Evolutionary conservation across 2,329 filamentous ascomycete species (phyloP).

Genomic region (Diaporthe eres): DNA sequence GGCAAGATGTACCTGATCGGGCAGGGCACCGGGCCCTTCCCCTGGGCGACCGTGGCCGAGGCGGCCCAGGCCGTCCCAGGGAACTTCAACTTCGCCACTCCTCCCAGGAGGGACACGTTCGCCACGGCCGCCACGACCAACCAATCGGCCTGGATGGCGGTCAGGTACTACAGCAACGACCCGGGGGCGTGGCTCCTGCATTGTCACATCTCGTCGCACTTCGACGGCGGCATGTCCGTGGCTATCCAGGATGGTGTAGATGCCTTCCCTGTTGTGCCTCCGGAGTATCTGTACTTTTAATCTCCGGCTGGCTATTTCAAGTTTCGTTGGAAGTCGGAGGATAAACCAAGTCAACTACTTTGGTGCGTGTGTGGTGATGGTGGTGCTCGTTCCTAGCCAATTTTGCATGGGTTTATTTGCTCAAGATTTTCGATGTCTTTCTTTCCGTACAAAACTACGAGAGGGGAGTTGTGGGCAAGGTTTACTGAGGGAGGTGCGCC

Average conservation of each 20-base stretch:
- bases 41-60: constrained; percentile 66
- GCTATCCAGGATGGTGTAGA: constrained; percentile 65
- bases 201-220: constrained; percentile 23
- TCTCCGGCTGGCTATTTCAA: background rate
- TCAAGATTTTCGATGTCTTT: too few species aligned
- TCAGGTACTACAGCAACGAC: constrained; percentile 67
- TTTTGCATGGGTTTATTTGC: background rate
- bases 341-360: too few species aligned
- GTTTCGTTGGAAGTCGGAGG: background rate
- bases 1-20: constrained; percentile 73
- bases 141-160: constrained; percentile 60
- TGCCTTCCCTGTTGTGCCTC: constrained; percentile 57
- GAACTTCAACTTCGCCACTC: constrained; percentile 70
- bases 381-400: background rate
- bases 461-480: too few species aligned
- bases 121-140: constrained; percentile 52
- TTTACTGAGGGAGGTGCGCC: too few species aligned
- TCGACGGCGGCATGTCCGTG: constrained; percentile 66
- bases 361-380: background rate
- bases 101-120: constrained; percentile 67
- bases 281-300: constrained; percentile 50
- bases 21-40: constrained; percentile 63
- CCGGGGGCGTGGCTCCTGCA: constrained; percentile 66
- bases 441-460: too few species aligned
- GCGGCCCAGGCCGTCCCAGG: constrained; percentile 62